Base-by-base conservation (phyloP, 176 grass and related monocot genomes). In the Aegilops tauschii region DNA sequence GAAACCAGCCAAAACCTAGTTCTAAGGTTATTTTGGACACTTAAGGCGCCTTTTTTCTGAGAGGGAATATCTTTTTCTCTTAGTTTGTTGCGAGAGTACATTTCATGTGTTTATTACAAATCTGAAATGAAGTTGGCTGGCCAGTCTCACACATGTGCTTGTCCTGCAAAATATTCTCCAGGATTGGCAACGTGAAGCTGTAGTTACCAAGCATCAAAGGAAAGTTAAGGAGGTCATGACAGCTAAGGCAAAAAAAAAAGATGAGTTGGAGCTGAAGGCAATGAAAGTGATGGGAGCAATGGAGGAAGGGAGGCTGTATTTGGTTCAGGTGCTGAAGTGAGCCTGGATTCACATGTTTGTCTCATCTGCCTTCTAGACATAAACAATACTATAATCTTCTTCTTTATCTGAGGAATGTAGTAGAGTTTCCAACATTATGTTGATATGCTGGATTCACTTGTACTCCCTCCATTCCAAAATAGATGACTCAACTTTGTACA, bases 261-360 rank as follows among this genome's bases (percentile, higher is more conserved):
- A 94, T 72, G 93, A 96, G 63, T 77, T 96, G 93, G 93, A 98
- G 79, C 45, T 91, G 56, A 98, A 98, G 79, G 93, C 92, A 80
- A 92, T 98, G 94, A 98, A 92, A 91, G 73, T 88, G 0, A 98
- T 96, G 96, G 96, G 96, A 76, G 93, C 88, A 28, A 92, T 98
- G 93, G 96, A 98, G 82, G 92, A 98, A 12, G 42, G 42, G 42
- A 98, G 75, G 86, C 90, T 16, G 85, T 92, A 37, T 98, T 98
- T 82, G 96, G 96, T 87, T 67, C 85, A 14, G 87, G 92, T 82
- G 90, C 93, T 90, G 93, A 98, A 92, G 92, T 98, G 67, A 93
- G 91, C 80, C 85, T 98, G 45, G 90, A 98, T 92, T 98, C 93
- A 69, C 93, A 98, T 92, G 96, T 95, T 81, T 80, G 39, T 63